Conservation (phyloP, 83 land plant genomes). For the Isoetes engelmannii region DNA sequence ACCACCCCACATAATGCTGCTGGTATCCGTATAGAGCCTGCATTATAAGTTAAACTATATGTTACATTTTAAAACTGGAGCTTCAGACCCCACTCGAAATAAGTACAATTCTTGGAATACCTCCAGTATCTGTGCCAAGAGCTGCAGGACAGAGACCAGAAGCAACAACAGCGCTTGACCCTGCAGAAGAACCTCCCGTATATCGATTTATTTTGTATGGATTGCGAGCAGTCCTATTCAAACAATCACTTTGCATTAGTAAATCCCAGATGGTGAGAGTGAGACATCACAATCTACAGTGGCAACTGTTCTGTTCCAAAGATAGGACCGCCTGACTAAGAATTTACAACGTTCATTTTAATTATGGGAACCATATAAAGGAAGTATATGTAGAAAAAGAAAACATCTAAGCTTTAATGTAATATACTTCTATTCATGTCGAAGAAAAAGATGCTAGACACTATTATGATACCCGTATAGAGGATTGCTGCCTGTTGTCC, state of each 20-base stretch:
- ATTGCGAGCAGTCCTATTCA: slow-evolving; percentile 66
- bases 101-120: slow-evolving; percentile 27
- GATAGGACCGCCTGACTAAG: too few species aligned
- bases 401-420: too few species aligned
- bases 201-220: slow-evolving; percentile 65
- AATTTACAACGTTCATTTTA: too few species aligned
- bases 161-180: slow-evolving; percentile 86
- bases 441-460: not conserved
- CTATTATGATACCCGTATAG: slow-evolving; percentile 56
- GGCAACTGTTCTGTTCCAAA: too few species aligned
- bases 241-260: not conserved
- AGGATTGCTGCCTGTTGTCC: slow-evolving; percentile 81
- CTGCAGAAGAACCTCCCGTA: slow-evolving; percentile 95
- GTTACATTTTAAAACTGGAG: too few species aligned
- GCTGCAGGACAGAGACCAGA: slow-evolving; percentile 90
- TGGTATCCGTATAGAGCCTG: slow-evolving; percentile 94
- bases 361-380: too few species aligned
- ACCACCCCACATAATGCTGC: slow-evolving; percentile 87
- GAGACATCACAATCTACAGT: too few species aligned
- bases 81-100: too few species aligned
- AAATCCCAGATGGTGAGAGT: too few species aligned
- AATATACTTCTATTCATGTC: too few species aligned
- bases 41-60: too few species aligned
- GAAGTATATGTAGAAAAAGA: too few species aligned
- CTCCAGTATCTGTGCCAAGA: slow-evolving; percentile 98